Percentiles rank a stretch among this genome's conserved stretches.
Evolutionary conservation across 805 yeast species (phyloP).

Genomic region (Candida sithepensis): DNA sequence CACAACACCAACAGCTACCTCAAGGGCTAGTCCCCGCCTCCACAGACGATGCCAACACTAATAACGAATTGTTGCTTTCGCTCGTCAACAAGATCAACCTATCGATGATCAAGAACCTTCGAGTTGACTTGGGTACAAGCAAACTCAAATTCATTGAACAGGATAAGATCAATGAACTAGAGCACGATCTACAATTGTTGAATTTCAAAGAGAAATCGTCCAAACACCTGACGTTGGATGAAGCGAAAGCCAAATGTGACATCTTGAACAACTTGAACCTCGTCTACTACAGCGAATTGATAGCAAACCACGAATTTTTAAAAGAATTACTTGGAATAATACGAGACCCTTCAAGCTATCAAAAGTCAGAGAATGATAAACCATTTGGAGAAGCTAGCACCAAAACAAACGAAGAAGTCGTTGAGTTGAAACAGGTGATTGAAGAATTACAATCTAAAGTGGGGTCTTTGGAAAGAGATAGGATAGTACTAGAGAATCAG

Average conservation of each 20-base stretch:
- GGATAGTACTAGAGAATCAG: constrained; percentile 43
- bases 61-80: not conserved
- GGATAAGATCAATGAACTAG: constrained; percentile 24
- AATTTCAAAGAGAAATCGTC: constrained; percentile 26
- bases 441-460: constrained; percentile 25
- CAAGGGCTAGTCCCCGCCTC: not conserved
- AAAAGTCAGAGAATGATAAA: constrained; percentile 1
- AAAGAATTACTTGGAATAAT: constrained; percentile 17
- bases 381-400: not conserved
- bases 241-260: constrained; percentile 27
- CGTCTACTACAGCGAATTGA: constrained; percentile 28
- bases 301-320: constrained; percentile 27
- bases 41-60: not conserved
- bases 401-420: constrained; percentile 3
- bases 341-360: not conserved
- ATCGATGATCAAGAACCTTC: constrained; percentile 25
- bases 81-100: constrained; percentile 14
- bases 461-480: constrained; percentile 28
- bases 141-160: constrained; percentile 26
- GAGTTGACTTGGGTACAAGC: constrained; percentile 19
- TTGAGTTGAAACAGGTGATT: constrained; percentile 18
- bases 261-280: constrained; percentile 24
- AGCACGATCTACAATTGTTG: constrained; percentile 29
- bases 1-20: not conserved
- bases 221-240: constrained; percentile 5